These are phyloP conservation scores for Colletotrichum godetiae DNA, from an alignment of 2,329 filamentous ascomycete species.

Conservation along the genomic window DNA sequence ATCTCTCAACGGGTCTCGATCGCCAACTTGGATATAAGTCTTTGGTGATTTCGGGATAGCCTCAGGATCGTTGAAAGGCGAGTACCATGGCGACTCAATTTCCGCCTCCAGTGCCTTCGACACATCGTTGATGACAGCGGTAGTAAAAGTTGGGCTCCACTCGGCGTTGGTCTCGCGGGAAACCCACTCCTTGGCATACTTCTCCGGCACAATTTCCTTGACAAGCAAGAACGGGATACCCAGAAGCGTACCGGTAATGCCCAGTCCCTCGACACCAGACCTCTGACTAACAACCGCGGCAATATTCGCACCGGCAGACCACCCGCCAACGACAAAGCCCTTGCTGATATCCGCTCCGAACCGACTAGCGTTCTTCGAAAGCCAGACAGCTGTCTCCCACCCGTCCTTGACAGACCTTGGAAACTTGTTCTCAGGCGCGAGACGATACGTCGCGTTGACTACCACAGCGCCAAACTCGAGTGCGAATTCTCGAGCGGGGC, in stretches of 20 bases:
- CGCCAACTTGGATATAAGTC: slow-evolving; percentile 62
- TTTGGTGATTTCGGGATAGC: slow-evolving; percentile 51
- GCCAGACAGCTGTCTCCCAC: slow-evolving; percentile 51
- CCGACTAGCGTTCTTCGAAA: slow-evolving; percentile 43
- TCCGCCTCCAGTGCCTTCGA: slow-evolving; percentile 44
- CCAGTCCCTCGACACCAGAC: slow-evolving; percentile 48
- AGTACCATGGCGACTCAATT: slow-evolving; percentile 42
- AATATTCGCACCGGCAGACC: slow-evolving; percentile 63
- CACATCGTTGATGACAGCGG: slow-evolving; percentile 41
- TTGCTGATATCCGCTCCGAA: slow-evolving; percentile 48
- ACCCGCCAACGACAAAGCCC: slow-evolving; percentile 63
- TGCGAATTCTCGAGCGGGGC: slow-evolving; percentile 33
- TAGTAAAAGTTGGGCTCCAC: slow-evolving; percentile 47
- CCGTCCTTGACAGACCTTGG: slow-evolving; percentile 58
- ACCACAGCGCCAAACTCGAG: slow-evolving; percentile 45
- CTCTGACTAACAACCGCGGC: slow-evolving; percentile 57
- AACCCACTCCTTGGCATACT: slow-evolving; percentile 52
- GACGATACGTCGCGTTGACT: slow-evolving; percentile 61
- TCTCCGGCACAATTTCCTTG: slow-evolving; percentile 40
- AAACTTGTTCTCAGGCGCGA: slow-evolving; percentile 62
- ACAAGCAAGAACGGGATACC: slow-evolving; percentile 19
- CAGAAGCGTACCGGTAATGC: slow-evolving; percentile 23
- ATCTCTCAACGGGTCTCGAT: slow-evolving; percentile 62
- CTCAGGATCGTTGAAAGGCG: slow-evolving; percentile 46
- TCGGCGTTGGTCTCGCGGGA: slow-evolving; percentile 53